Conservation (phyloP, 2,329 filamentous ascomycete species). For the Cladophialophora chaetospira region DNA sequence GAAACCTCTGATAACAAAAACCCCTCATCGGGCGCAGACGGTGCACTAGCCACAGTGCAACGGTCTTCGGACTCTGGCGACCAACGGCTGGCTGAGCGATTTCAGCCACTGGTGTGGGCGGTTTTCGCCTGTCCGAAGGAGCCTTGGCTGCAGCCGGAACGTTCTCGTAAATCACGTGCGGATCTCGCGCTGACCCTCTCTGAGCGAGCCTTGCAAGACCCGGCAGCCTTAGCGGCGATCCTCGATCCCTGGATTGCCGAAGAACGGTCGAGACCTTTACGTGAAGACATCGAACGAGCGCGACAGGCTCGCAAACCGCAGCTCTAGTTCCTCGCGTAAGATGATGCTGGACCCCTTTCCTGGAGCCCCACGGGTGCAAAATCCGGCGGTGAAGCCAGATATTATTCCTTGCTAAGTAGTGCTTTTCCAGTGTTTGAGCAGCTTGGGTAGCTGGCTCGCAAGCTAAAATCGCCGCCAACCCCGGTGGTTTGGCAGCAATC, state of each 20-base stretch:
- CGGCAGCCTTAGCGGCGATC: slow-evolving; percentile 25
- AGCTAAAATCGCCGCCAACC: too few relatives aligned
- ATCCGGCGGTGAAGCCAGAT: too few relatives aligned
- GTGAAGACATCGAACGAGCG: slow-evolving; percentile 27
- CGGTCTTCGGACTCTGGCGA: slow-evolving; percentile 8
- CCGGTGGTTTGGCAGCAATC: too few relatives aligned
- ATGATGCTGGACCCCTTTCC: not conserved
- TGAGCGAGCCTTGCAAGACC: slow-evolving; percentile 13
- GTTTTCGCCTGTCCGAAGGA: slow-evolving; percentile 19
- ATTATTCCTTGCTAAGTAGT: too few relatives aligned
- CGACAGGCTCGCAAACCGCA: slow-evolving; percentile 8
- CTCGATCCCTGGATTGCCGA: slow-evolving; percentile 41
- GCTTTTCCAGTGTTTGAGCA: too few relatives aligned
- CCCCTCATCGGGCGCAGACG: slow-evolving; percentile 19
- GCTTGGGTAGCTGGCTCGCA: too few relatives aligned
- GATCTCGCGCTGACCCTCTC: slow-evolving; percentile 24
- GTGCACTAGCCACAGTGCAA: slow-evolving; percentile 16
- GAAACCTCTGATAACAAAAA: slow-evolving; percentile 19
- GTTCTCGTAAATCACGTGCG: slow-evolving; percentile 31
- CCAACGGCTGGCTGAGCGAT: slow-evolving; percentile 19
- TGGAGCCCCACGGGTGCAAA: not conserved
- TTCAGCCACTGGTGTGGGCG: slow-evolving; percentile 27
- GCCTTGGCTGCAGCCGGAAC: slow-evolving; percentile 22
- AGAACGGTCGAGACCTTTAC: slow-evolving; percentile 43
- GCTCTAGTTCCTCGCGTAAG: not conserved